Evolutionary conservation across 225 moss, liverwort and hornwort species (phyloP).

Genomic region (Straminergon stramineum): DNA sequence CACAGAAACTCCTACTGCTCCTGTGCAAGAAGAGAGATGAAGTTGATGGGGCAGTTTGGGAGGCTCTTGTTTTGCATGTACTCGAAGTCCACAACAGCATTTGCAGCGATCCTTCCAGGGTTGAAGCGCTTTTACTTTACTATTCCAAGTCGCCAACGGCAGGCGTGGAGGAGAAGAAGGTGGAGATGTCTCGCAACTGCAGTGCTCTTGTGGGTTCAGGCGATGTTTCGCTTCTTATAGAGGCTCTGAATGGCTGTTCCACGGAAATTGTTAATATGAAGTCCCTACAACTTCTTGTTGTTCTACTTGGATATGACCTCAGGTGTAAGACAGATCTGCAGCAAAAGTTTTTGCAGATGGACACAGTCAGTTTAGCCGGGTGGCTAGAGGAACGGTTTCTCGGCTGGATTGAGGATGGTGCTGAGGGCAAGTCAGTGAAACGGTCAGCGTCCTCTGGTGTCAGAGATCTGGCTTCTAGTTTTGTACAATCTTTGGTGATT

Average conservation of each 20-base stretch:
- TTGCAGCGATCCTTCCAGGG: constrained; percentile 54
- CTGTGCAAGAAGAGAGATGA: constrained; percentile 49
- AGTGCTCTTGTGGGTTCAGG: constrained; percentile 67
- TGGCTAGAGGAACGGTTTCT: constrained; percentile 92
- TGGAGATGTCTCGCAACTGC: constrained; percentile 34
- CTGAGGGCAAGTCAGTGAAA: constrained; percentile 31
- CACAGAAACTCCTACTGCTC: constrained; percentile 65
- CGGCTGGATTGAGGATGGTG: constrained; percentile 43
- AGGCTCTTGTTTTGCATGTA: constrained; percentile 75
- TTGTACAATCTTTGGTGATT: constrained; percentile 61
- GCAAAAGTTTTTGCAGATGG: constrained; percentile 73
- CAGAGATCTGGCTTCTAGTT: constrained; percentile 66
- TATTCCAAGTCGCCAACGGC: constrained; percentile 31
- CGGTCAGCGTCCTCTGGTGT: constrained; percentile 56
- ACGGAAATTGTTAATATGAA: constrained; percentile 73
- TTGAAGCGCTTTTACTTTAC: constrained; percentile 52
- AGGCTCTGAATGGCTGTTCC: constrained; percentile 60
- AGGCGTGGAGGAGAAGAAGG: constrained; percentile 17
- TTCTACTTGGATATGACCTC: constrained; percentile 61
- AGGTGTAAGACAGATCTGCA: constrained; percentile 63
- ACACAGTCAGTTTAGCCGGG: constrained; percentile 41
- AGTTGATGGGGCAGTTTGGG: constrained; percentile 69
- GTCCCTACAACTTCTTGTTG: constrained; percentile 76
- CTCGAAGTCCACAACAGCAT: constrained; percentile 70
- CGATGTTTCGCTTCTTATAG: constrained; percentile 58